Percentiles rank a stretch among this genome's conserved stretches.
Conservation (phyloP, 495 filamentous ascomycete species). For the Polyplosphaeria fusca region DNA sequence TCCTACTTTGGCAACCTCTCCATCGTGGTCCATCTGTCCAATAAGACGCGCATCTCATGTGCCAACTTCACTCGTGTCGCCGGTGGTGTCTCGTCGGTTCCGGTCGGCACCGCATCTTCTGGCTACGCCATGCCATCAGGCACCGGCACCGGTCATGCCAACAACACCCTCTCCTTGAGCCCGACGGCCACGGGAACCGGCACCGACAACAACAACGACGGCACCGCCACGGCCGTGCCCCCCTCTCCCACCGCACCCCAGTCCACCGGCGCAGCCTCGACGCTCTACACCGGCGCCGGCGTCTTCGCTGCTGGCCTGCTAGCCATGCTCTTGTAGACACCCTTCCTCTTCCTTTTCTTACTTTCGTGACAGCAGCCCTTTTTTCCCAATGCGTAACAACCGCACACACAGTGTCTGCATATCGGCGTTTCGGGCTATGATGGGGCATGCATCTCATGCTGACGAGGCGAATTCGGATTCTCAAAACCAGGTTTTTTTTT, state of each 20-base stretch:
- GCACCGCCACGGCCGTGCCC: background rate
- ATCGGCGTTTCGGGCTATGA: too few relatives aligned
- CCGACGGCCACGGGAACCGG: conserved; percentile 6
- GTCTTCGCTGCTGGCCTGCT: background rate
- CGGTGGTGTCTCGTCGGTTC: background rate
- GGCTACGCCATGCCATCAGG: conserved; percentile 4
- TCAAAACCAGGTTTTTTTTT: too few relatives aligned
- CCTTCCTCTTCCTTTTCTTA: too few relatives aligned
- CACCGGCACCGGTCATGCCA: conserved; percentile 6
- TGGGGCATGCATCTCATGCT: too few relatives aligned
- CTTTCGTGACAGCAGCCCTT: too few relatives aligned
- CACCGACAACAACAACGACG: background rate
- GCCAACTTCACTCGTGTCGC: conserved; percentile 56
- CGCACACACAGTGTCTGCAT: too few relatives aligned
- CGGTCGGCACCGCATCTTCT: background rate
- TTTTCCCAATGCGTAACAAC: too few relatives aligned
- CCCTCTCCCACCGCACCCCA: background rate
- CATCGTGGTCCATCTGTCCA: conserved; percentile 70
- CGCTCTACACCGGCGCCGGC: background rate
- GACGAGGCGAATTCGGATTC: too few relatives aligned
- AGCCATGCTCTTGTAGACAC: conserved; percentile 3
- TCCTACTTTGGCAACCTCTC: conserved; percentile 79
- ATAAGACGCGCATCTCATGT: conserved; percentile 69
- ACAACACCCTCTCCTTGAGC: conserved; percentile 1
- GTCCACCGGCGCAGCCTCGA: background rate